phyloP scores from a whole-genome alignment of 2,329 filamentous ascomycete genomes.

The Fusarium anguioides region DNA sequence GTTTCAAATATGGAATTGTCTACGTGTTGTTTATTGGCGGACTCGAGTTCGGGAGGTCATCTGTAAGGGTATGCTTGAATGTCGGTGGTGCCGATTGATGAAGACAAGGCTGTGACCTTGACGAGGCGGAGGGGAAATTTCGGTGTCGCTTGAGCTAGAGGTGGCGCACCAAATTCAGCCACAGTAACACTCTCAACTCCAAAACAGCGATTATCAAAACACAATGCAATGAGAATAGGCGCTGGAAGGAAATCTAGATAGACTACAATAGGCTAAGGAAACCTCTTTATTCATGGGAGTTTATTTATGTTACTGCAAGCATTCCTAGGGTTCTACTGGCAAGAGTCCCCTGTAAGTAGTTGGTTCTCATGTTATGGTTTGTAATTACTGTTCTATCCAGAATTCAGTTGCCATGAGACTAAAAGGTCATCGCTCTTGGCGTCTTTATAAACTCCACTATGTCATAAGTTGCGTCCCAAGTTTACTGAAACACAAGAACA shows the following conservation, averaged over 20 bases:
- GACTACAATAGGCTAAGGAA: neutral
- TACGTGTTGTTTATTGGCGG: neutral
- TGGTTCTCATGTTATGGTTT: neutral
- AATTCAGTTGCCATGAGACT: constrained; percentile 6
- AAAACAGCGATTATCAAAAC: neutral
- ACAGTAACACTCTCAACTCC: neutral
- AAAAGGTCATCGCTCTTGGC: constrained; percentile 23
- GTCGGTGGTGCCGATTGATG: constrained; percentile 31
- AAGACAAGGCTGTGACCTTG: constrained; percentile 46
- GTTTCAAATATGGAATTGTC: constrained; percentile 5
- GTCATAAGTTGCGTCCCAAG: constrained; percentile 8
- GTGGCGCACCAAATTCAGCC: constrained; percentile 30
- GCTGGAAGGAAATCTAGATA: neutral
- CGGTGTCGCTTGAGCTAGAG: constrained; percentile 34
- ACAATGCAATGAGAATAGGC: neutral
- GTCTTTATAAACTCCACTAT: constrained; percentile 9
- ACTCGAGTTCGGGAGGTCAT: neutral
- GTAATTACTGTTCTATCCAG: constrained; percentile 20
- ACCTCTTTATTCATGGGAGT: neutral
- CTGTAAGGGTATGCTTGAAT: constrained; percentile 2
- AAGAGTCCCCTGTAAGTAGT: neutral
- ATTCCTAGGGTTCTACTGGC: neutral
- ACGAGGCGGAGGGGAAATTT: constrained; percentile 51
- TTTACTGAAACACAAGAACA: constrained; percentile 80
- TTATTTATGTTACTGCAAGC: neutral